phyloP scores from a whole-genome alignment of 2,329 filamentous ascomycete species.

The Fusarium sterilihyphosum region DNA sequence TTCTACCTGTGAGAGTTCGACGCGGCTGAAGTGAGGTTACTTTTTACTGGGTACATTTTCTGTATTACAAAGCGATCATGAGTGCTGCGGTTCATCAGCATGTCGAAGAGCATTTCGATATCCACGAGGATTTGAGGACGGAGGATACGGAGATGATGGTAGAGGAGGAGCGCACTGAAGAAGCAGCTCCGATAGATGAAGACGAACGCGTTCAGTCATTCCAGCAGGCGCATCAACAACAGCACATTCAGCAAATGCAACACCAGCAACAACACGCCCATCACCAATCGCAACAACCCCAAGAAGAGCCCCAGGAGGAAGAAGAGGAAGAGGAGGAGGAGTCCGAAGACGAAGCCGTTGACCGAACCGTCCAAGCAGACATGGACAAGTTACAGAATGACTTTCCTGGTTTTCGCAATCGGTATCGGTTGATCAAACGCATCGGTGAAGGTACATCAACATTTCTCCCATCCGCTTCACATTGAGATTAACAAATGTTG shows the following conservation, averaged over 20 bases:
- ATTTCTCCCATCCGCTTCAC: background rate
- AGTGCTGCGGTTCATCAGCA: conserved; percentile 39
- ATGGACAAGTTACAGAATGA: conserved; percentile 85
- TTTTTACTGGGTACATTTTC: background rate
- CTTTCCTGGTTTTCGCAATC: conserved; percentile 84
- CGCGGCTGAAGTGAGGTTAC: background rate
- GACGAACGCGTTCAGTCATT: conserved; percentile 42
- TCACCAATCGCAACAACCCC: conserved; percentile 19
- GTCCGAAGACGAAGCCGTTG: conserved; percentile 70
- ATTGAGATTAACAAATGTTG: conserved; percentile 16
- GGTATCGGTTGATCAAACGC: conserved; percentile 91
- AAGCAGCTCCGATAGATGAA: conserved; percentile 36
- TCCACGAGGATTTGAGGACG: conserved; percentile 61
- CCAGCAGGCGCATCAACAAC: conserved; percentile 31
- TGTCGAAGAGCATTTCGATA: conserved; percentile 55
- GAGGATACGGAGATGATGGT: conserved; percentile 62
- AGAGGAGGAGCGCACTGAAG: conserved; percentile 50
- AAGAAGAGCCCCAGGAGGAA: conserved; percentile 44
- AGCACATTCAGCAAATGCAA: conserved; percentile 23
- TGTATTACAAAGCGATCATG: conserved; percentile 32
- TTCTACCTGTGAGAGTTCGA: background rate
- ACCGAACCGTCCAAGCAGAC: conserved; percentile 79
- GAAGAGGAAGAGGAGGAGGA: conserved; percentile 55
- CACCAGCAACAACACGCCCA: conserved; percentile 23
- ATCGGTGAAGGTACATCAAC: conserved; percentile 84